These are phyloP conservation scores for Macrolepiota dolichaula DNA, from an alignment of 768 basidiomycete species.

Conservation along the genomic window DNA sequence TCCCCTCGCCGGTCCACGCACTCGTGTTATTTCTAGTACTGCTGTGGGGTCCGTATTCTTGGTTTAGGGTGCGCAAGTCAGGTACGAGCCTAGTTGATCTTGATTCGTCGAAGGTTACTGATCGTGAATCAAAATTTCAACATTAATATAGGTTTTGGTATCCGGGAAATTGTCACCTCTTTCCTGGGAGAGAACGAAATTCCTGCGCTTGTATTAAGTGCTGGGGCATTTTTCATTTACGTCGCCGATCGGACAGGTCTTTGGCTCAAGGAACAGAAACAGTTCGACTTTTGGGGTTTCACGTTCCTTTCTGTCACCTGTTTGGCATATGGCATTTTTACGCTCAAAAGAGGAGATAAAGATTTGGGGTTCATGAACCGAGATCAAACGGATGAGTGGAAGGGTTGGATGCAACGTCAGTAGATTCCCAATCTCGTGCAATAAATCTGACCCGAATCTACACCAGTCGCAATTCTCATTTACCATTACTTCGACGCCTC, in stretches of 20 bases:
- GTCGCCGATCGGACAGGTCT: conserved; percentile 81
- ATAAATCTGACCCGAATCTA: conserved; percentile 10
- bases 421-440: conserved; percentile 2
- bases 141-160: background rate
- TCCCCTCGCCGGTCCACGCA: conserved; percentile 53
- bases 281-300: conserved; percentile 71
- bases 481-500: conserved; percentile 93
- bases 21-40: conserved; percentile 46
- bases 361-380: conserved; percentile 88
- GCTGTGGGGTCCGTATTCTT: conserved; percentile 49
- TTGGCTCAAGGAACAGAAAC: conserved; percentile 90
- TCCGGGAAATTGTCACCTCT: conserved; percentile 5
- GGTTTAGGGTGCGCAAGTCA: conserved; percentile 26
- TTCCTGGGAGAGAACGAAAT: conserved; percentile 10
- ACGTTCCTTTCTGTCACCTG: conserved; percentile 49
- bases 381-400: conserved; percentile 96
- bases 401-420: conserved; percentile 97
- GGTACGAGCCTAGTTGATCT: conserved; percentile 14
- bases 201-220: conserved; percentile 16
- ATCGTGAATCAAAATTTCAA: background rate
- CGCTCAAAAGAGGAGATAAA: conserved; percentile 69
- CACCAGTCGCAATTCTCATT: conserved; percentile 78
- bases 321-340: conserved; percentile 57
- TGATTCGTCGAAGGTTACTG: background rate
- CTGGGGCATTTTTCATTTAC: conserved; percentile 49